Percentiles rank a stretch among this genome's conserved stretches.
These are phyloP conservation scores for Nicotiana undulata DNA, from an alignment of 257 asterid species.

Conservation along the genomic window DNA sequence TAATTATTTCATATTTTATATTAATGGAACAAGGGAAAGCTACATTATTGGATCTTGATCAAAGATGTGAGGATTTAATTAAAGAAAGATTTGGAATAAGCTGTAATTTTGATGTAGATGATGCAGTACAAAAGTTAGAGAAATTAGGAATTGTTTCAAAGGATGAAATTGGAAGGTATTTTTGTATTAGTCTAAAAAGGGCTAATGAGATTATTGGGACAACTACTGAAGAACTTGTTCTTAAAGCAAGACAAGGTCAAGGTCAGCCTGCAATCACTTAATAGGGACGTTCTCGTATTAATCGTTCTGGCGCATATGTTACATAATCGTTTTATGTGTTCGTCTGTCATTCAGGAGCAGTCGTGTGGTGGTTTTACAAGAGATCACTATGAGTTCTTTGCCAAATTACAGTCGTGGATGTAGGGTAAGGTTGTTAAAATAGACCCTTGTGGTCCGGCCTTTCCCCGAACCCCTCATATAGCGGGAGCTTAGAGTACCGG, in stretches of 20 bases:
- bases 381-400: too few species aligned
- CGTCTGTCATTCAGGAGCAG: too few species aligned
- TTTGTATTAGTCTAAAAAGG: conserved; percentile 75
- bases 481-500: too few species aligned
- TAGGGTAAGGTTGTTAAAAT: too few species aligned
- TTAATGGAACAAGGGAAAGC: conserved; percentile 96
- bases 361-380: too few species aligned
- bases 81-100: conserved; percentile 76
- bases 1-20: conserved; percentile 83
- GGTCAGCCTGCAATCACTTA: conserved; percentile 13
- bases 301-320: too few species aligned
- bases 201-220: conserved; percentile 94
- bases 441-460: too few species aligned
- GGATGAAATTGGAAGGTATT: conserved; percentile 82
- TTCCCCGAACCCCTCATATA: too few species aligned
- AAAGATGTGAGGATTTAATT: conserved; percentile 78
- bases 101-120: conserved; percentile 90
- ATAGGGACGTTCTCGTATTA: too few species aligned
- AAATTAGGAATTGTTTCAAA: conserved; percentile 71
- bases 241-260: conserved; percentile 58
- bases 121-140: conserved; percentile 85
- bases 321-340: too few species aligned
- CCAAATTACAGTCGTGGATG: too few species aligned
- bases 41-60: conserved; percentile 84
- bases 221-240: conserved; percentile 87